Conservation (phyloP, 2,329 filamentous ascomycete genomes). For the Diaporthe velutina region DNA sequence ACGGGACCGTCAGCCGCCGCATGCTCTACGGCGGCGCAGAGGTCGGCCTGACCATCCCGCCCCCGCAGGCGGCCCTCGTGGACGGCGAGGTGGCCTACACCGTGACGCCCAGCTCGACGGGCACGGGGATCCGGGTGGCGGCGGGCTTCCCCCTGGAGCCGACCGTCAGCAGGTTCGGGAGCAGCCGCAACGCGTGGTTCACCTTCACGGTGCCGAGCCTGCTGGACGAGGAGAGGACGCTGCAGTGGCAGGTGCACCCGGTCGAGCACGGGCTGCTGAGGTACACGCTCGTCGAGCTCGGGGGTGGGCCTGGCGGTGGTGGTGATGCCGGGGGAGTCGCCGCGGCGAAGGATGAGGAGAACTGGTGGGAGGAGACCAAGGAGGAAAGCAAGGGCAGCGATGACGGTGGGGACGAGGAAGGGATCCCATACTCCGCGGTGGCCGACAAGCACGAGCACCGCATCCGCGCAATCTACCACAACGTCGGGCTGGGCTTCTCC, state of each 20-base stretch:
- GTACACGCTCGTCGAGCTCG: slow-evolving; percentile 38
- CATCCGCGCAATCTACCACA: slow-evolving; percentile 38
- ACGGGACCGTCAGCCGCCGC: slow-evolving; percentile 32
- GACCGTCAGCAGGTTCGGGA: slow-evolving; percentile 28
- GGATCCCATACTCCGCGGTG: slow-evolving; percentile 16
- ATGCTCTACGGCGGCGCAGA: slow-evolving; percentile 34
- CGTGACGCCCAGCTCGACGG: slow-evolving; percentile 32
- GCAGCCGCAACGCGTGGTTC: slow-evolving; percentile 39
- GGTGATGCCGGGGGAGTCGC: background rate
- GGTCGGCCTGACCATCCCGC: slow-evolving; percentile 34
- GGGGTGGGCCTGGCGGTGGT: background rate
- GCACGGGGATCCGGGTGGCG: background rate
- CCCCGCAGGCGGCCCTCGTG: background rate
- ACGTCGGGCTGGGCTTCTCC: slow-evolving; percentile 38
- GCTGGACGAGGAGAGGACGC: slow-evolving; percentile 30
- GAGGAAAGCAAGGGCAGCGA: background rate
- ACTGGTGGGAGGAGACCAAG: slow-evolving; percentile 22
- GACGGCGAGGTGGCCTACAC: slow-evolving; percentile 34
- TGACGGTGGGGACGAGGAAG: background rate
- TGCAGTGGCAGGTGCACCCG: slow-evolving; percentile 41
- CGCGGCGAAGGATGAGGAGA: background rate
- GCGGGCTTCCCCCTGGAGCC: slow-evolving; percentile 30
- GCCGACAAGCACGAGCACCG: slow-evolving; percentile 19
- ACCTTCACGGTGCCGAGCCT: slow-evolving; percentile 38
- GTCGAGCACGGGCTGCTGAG: slow-evolving; percentile 37